Conservation (phyloP, 352 stramenopile genomes). For the Globisporangium barbulae region DNA sequence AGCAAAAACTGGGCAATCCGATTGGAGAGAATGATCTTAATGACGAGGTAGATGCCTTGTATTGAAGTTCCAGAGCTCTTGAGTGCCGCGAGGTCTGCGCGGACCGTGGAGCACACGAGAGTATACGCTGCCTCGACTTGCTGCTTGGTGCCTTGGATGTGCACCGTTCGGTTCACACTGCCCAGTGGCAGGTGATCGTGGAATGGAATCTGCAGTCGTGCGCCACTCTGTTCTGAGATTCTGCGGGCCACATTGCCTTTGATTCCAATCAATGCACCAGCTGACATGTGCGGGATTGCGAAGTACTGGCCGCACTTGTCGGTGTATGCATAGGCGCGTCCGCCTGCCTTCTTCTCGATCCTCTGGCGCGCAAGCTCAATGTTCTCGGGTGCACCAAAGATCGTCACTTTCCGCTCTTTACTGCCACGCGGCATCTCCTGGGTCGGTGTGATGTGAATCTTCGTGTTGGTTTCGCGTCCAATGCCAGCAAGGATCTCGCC, state of each 20-base stretch:
- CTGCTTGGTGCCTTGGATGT: constrained; percentile 52
- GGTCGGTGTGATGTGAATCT: constrained; percentile 37
- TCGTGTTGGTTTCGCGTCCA: constrained; percentile 34
- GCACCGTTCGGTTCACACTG: constrained; percentile 56
- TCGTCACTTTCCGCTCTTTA: constrained; percentile 42
- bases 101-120: constrained; percentile 32
- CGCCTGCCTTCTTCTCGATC: constrained; percentile 43
- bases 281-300: constrained; percentile 47
- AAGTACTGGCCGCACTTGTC: constrained; percentile 56
- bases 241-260: constrained; percentile 34
- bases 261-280: constrained; percentile 50
- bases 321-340: constrained; percentile 30
- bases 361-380: constrained; percentile 34
- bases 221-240: constrained; percentile 49
- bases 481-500: constrained; percentile 47
- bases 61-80: constrained; percentile 8
- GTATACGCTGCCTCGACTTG: constrained; percentile 40
- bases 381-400: constrained; percentile 29
- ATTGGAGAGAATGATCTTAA: constrained; percentile 48
- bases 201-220: constrained; percentile 51
- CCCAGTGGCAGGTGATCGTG: constrained; percentile 52
- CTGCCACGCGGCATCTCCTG: constrained; percentile 39
- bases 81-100: constrained; percentile 32
- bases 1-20: constrained; percentile 49
- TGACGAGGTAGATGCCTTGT: constrained; percentile 25